Evolutionary conservation across 768 basidiomycete genomes (phyloP), one percentile per base, ranked within the genome.

Genomic region (Phanerochaete sordida): DNA sequence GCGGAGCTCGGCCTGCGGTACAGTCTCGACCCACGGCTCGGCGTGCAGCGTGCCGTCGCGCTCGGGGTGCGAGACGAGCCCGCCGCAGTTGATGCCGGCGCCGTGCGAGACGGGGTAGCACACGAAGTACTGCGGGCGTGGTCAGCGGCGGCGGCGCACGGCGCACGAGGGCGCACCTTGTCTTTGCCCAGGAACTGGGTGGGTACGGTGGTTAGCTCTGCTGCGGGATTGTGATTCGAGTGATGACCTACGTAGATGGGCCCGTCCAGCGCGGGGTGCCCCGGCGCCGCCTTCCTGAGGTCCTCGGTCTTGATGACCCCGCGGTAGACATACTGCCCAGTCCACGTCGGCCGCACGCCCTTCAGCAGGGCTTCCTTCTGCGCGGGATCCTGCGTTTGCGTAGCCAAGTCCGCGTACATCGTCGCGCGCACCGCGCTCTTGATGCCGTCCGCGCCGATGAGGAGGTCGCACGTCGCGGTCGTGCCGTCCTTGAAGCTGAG

Each of bases 291-390:
- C 35, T 62, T 61, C 23, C 57, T 60, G 56, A 81, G 57, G 1
- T 58, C 56, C n/a, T 75, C 70, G 1, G 68, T 69, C 5, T 77
- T 62, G 26, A 81, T 64, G 23, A 81, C 64, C 2, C 60, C 68
- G 4, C 81, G 72, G 57, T 82, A 81, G 0, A 72, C 70, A 2
- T 69, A 57, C 2, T 71, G 73, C 8, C 82, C 82, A 1, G 75
- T 79, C 70, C 77, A 82, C 0, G 65, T 65, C 6, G 80, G 74
- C 16, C 71, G 58, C 0, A 65, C 50, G n/a, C 65, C 27, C 24
- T 23, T n/a, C 23, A 50, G 47, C 12, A 63, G 56, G 26, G 56
- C 23, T 3, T 61, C 65, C 5, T 39, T 23, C 13, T 55, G 13
- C 5, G 55, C 55, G 2, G 57, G 52, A 2, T 58, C 46, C 43